Evolutionary conservation across 139 green algal genomes (phyloP).

Genomic region (Desmodesmus armatus): DNA sequence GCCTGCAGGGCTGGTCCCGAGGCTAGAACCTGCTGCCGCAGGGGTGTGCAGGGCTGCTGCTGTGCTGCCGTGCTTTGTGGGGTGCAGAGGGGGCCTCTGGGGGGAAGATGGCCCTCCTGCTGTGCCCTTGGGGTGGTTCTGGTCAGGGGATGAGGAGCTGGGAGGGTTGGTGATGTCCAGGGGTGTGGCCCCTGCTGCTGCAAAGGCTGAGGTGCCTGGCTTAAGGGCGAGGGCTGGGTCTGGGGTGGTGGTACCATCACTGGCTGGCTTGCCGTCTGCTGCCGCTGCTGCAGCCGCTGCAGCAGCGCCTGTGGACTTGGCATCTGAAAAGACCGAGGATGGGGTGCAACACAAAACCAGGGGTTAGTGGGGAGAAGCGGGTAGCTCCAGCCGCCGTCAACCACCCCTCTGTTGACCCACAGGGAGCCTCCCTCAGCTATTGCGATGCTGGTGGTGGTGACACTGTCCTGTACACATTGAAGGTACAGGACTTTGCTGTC

Average conservation of each 20-base stretch:
- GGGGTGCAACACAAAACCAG: too few species aligned
- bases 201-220: not conserved
- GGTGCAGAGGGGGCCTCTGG: not conserved
- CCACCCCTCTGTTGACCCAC: too few species aligned
- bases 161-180: too few species aligned
- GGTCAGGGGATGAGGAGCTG: not conserved
- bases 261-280: not conserved
- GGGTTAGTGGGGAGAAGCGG: too few species aligned
- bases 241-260: not conserved
- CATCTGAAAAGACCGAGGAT: not conserved
- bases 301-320: not conserved
- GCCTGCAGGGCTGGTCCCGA: not conserved
- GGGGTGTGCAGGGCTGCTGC: not conserved
- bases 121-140: conserved; percentile 1
- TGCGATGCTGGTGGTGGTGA: too few species aligned
- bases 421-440: too few species aligned
- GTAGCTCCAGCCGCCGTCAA: too few species aligned
- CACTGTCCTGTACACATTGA: too few species aligned
- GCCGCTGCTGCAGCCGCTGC: conserved; percentile 2
- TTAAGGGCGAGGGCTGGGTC: not conserved
- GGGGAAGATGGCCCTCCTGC: not conserved
- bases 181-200: not conserved
- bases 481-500: too few species aligned
- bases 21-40: not conserved
- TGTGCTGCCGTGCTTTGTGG: conserved; percentile 2